Evolutionary conservation across 495 filamentous ascomycete genomes (phyloP), one percentile per base, ranked within the genome.

Genomic region (Elasticomyces elasticus): DNA sequence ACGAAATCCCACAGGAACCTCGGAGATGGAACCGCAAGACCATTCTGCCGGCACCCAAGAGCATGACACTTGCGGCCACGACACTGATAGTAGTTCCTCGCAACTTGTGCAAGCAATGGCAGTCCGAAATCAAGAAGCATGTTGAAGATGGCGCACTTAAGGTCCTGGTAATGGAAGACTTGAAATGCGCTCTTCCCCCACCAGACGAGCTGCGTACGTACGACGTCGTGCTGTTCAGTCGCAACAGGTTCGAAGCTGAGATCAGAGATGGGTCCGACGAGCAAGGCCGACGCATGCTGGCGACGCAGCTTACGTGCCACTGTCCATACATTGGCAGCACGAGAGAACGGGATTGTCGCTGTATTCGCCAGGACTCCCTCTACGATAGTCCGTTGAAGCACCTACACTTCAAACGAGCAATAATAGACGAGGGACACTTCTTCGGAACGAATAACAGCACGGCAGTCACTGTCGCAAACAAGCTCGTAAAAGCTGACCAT

Each of bases 401-500:
- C 17, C 68, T 96, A 11, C 88, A 86, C 58, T 94, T 88, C 74
- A 79, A 94, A 54, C 79, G 91, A 12, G 78, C 91, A 40, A 89
- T 97, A 31, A 82, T 94, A 28, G 91, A 97, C 51, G 91, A 97
- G 75, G 91, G 91, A 0, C 89, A 96, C 64, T 83, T 78, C 38
- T 80, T 94, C 5, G 66, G 71, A 17, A 78, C 76, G 13, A 71
- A 71, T 31, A 79, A 75, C 52, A 83, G 78, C 15, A 83, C 85
- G 42, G 74, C 89, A 33, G 77, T 84, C 33, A 72, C 76, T 26
- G 75, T 87, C 9, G 71, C 91, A 0, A 77, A 84, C 20, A 73
- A 76, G 44, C 72, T 97, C 5, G 54, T 68, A 11, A 75, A 79
- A 27, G 76, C 87, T 22, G 79, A 88, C 30, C 76, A 86, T 11